Conservation (phyloP, 2,329 filamentous ascomycete species). For the Penicillium sp. region DNA sequence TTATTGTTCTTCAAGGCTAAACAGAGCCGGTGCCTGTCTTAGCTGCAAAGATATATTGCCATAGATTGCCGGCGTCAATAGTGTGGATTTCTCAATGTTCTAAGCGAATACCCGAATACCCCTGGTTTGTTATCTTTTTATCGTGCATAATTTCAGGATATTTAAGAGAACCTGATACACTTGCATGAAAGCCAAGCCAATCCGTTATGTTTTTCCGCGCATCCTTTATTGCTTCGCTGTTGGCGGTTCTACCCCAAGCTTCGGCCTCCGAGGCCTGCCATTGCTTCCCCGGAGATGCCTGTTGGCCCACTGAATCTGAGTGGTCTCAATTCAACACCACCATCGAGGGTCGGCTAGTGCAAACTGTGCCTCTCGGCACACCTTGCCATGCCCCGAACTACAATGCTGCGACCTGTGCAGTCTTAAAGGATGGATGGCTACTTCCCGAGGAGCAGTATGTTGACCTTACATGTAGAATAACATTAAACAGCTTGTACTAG, state of each 20-base stretch:
- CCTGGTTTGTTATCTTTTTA: not conserved
- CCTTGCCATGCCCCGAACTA: slow-evolving; percentile 55
- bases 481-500: not conserved
- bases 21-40: not conserved
- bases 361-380: slow-evolving; percentile 54
- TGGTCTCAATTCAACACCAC: slow-evolving; percentile 57
- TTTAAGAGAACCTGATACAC: not conserved
- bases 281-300: slow-evolving; percentile 54
- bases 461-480: not conserved
- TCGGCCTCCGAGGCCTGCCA: slow-evolving; percentile 36
- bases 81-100: not conserved
- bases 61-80: not conserved
- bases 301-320: slow-evolving; percentile 51
- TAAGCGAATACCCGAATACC: not conserved
- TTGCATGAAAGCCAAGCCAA: not conserved
- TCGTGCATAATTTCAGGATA: not conserved
- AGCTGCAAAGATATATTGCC: not conserved
- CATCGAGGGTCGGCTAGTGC: slow-evolving; percentile 53
- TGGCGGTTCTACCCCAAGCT: slow-evolving; percentile 1
- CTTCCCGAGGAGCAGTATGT: slow-evolving; percentile 48
- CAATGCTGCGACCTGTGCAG: slow-evolving; percentile 46
- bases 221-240: slow-evolving; percentile 1
- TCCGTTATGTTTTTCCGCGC: not conserved
- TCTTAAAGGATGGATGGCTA: slow-evolving; percentile 47
- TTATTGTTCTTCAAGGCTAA: not conserved